Evolutionary conservation across 192 early-diverging fungal genomes (phyloP), one percentile per base, ranked within the genome.

Genomic region (Thoreauomyces humboldtii): DNA sequence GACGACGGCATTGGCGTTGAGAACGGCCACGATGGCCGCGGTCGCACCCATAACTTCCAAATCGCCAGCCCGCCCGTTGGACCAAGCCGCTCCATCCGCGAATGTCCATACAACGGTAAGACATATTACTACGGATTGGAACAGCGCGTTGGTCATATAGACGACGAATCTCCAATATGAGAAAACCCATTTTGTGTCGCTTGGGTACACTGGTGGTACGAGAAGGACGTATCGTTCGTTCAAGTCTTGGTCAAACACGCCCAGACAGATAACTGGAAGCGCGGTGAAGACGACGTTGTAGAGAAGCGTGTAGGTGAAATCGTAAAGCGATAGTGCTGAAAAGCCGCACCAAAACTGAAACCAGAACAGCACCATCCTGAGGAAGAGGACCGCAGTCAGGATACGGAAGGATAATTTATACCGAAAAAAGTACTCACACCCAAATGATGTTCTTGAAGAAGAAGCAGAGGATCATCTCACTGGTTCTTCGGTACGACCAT

Each of bases 401-500:
- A 22, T 32, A 11, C 11, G 11, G 28, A 31, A 31, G 7, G 21
- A 7, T 9, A 32, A 22, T 33, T 33, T 22, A 50, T 9, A 9
- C n/a, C 29, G 21, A 52, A 27, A 29, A 28, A 7, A 35, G 45
- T 14, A 54, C 75, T 72, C 69, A 81, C 73, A 72, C 72, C 81
- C 89, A 96, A 19, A 95, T 86, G 47, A 96, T 77, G 69, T 93
- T 96, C 74, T 98, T 98, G 81, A 91, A 95, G 59, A 98, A 98
- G 68, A 95, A 96, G 62, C 86, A 90, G 56, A 94, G 76, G 51
- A 92, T 87, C 87, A 92, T 91, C 46, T 90, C 82, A n/a, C 91
- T 79, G 22, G 86, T 90, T 31, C 92, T 83, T 43, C 90, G 65
- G 55, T 92, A 94, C 0, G 88, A 91, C 94, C 94, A 98, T 15